Evolutionary conservation across 139 green algal genomes (phyloP).

Genomic region (Volvox reticuliferus): DNA sequence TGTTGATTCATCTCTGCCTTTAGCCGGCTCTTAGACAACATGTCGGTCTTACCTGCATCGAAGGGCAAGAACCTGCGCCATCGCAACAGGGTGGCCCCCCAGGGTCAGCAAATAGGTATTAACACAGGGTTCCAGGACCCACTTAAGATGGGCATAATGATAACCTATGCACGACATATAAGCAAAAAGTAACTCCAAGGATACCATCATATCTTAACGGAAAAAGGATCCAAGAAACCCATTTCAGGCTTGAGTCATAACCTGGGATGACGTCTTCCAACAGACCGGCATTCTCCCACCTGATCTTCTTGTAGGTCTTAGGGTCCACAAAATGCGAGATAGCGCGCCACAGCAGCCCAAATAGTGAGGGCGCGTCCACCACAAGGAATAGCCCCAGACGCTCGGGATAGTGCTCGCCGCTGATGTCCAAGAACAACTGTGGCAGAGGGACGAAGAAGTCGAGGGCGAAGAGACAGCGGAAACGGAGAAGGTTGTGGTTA

Average conservation of each 20-base stretch:
- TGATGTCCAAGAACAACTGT: constrained; percentile 79
- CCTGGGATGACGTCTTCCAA: no score
- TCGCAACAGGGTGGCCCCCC: no score
- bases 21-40: constrained; percentile 48
- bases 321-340: constrained; percentile 76
- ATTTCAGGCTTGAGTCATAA: no score
- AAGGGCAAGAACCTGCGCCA: constrained; percentile 55
- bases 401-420: constrained; percentile 82
- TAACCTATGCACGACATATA: no score
- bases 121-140: no score
- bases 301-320: constrained; percentile 81
- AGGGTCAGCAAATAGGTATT: no score
- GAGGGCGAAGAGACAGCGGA: no score
- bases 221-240: no score
- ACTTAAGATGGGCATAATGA: no score
- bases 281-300: constrained; percentile 10
- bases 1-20: constrained; percentile 51
- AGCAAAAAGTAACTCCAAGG: no score
- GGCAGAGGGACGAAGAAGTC: background rate
- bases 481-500: background rate
- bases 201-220: no score
- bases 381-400: constrained; percentile 82
- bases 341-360: constrained; percentile 76
- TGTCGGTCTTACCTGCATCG: constrained; percentile 50
- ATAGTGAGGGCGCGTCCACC: constrained; percentile 74